Evolutionary conservation across 2,329 filamentous ascomycete species (phyloP).

Genomic region (Ceratocystis papillata): DNA sequence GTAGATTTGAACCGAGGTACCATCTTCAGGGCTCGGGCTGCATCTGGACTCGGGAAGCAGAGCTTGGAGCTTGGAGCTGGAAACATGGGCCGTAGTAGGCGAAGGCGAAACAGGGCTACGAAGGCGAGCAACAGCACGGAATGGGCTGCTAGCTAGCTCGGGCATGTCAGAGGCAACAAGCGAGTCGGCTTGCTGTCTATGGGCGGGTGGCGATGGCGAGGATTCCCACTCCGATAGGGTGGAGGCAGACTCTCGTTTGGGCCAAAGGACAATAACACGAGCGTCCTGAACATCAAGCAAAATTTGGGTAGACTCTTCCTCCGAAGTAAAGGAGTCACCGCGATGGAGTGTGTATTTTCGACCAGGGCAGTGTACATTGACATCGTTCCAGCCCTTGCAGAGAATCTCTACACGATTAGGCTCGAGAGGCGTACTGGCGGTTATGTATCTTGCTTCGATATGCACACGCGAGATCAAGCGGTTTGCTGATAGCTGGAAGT

Average conservation of each 20-base stretch:
- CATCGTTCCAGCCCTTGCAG: constrained; percentile 91
- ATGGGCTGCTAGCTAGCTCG: constrained; percentile 18
- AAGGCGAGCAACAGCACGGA: constrained; percentile 11
- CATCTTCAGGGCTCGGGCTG: constrained; percentile 25
- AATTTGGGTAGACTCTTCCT: constrained; percentile 77
- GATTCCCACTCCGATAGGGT: constrained; percentile 63
- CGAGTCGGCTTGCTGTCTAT: not conserved
- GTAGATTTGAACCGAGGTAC: constrained; percentile 53
- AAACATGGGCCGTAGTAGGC: constrained; percentile 35
- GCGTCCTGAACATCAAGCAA: constrained; percentile 93
- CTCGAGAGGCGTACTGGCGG: constrained; percentile 55
- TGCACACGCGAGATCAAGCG: constrained; percentile 88
- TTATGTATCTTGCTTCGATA: constrained; percentile 74
- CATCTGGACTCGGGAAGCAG: constrained; percentile 32
- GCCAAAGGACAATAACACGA: constrained; percentile 83
- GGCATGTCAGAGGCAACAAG: not conserved
- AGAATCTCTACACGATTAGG: constrained; percentile 74
- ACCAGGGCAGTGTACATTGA: constrained; percentile 84
- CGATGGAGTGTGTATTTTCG: constrained; percentile 76
- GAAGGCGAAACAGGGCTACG: constrained; percentile 22
- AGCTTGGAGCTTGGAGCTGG: constrained; percentile 38
- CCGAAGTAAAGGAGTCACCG: constrained; percentile 79
- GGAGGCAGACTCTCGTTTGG: constrained; percentile 48
- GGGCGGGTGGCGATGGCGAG: constrained; percentile 33
- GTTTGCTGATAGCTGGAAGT: constrained; percentile 87